Conservation (phyloP, 257 asterid species). For the Eucommia ulmoides region DNA sequence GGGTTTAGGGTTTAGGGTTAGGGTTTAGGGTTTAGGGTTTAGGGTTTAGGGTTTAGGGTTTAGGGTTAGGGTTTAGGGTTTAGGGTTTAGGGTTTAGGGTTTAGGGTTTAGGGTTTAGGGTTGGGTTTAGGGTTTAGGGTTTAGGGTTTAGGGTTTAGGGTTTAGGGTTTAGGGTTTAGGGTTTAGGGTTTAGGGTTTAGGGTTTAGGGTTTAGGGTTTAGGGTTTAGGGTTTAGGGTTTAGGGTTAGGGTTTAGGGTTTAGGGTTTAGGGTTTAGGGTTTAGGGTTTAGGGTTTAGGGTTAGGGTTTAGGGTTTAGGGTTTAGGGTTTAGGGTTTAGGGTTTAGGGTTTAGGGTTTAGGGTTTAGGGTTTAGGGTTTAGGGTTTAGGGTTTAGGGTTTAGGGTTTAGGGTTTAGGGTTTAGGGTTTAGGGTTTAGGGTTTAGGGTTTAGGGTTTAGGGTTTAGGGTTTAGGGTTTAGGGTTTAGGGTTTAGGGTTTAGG, state of each 20-base stretch:
- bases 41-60: constrained; percentile 5
- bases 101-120: constrained; percentile 13
- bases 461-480: constrained; percentile 5
- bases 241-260: constrained; percentile 5
- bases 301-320: constrained; percentile 12
- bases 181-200: constrained; percentile 11
- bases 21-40: constrained; percentile 5
- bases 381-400: constrained; percentile 9
- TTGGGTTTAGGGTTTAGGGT: constrained; percentile 8
- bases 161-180: constrained; percentile 10
- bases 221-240: constrained; percentile 9
- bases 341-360: constrained; percentile 6
- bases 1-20: constrained; percentile 8
- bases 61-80: constrained; percentile 6
- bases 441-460: constrained; percentile 8
- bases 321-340: constrained; percentile 1
- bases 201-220: constrained; percentile 7
- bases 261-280: constrained; percentile 8
- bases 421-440: constrained; percentile 2
- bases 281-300: too few species aligned
- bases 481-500: constrained; percentile 4
- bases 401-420: constrained; percentile 3
- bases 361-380: constrained; percentile 1
- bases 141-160: constrained; percentile 10
- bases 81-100: constrained; percentile 12